Evolutionary conservation across 1,284 basidiomycete genomes (phyloP), one percentile per base, ranked within the genome.

Genomic region (Sanghuangporus weigelae): DNA sequence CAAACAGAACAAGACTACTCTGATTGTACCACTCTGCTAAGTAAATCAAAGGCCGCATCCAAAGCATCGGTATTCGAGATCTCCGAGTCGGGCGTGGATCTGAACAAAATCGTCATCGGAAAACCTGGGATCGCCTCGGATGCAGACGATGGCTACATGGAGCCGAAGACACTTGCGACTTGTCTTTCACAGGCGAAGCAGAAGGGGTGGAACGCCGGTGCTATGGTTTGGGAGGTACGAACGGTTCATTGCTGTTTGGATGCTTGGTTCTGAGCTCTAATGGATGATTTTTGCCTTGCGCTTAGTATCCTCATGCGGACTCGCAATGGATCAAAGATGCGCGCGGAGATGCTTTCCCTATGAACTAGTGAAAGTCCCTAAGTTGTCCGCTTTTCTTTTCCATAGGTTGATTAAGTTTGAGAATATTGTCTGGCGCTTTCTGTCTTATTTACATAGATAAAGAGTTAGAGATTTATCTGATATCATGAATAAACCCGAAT

Each of bases 101-200:
- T 67, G 12, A 67, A 68, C 59, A 72, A 72, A 64, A 51, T 71
- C 21, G 67, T 72, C 21, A 67, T 72, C 40, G 71, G 71, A 38
- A 72, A 72, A 61, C 69, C 69, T 11, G 71, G 62, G 12, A 57
- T 35, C 8, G 12, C 58, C 0, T 50, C 40, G 11, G 71, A 71
- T 53, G 71, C 68, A 3, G 63, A 12, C 11, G 66, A 67, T 46
- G 70, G 71, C 3, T 69, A 57, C 51, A 67, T 72, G 5, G 68
- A 66, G 19, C 57, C 70, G 1, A 39, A 16, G 8, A 67, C 63
- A 12, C 67, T 72, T 19, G 69, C 69, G 7, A 35, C 53, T 7
- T 72, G 71, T 50, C 42, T 72, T 6, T 8, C 26, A 26, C 59
- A 69, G 57, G 69, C 67, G 1, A 66, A 65, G 46, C 42, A 38